These are phyloP conservation scores for Urostyla sp. DNA, from an alignment of 73 alveolate species.

Conservation along the genomic window DNA sequence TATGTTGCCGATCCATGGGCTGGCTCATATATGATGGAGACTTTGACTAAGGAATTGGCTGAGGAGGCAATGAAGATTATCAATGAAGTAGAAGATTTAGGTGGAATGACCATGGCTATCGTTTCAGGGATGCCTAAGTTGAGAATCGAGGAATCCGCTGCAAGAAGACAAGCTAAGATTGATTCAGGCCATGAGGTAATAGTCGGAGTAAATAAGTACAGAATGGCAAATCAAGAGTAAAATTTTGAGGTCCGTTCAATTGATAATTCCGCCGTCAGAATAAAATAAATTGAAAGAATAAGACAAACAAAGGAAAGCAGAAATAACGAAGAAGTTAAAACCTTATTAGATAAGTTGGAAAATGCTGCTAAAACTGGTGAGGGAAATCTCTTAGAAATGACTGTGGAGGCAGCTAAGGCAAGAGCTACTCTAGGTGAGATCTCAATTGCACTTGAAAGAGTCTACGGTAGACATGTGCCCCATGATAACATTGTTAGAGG, in stretches of 20 bases:
- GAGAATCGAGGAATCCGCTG: conserved; percentile 77
- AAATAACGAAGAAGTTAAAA: conserved; percentile 54
- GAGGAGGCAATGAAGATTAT: conserved; percentile 73
- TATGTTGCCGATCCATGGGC: conserved; percentile 87
- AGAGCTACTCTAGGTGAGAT: conserved; percentile 83
- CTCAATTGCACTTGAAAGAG: conserved; percentile 75
- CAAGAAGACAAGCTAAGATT: conserved; percentile 78
- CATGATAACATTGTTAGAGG: conserved; percentile 70
- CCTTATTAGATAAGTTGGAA: conserved; percentile 45
- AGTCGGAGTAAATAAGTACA: conserved; percentile 83
- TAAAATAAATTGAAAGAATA: conserved; percentile 65
- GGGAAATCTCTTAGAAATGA: conserved; percentile 74
- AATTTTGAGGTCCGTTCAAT: conserved; percentile 57
- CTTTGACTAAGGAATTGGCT: conserved; percentile 64
- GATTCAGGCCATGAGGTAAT: conserved; percentile 79
- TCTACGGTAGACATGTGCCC: conserved; percentile 72
- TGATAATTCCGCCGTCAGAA: conserved; percentile 69
- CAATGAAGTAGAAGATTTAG: conserved; percentile 83
- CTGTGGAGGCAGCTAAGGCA: conserved; percentile 73
- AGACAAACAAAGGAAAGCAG: conserved; percentile 56
- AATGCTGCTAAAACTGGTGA: conserved; percentile 72
- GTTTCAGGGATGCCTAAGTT: conserved; percentile 83
- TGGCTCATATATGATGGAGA: conserved; percentile 78
- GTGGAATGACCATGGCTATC: conserved; percentile 84
- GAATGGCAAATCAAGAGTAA: conserved; percentile 62